Evolutionary conservation across 495 filamentous ascomycete species (phyloP).

Genomic region (Haplographium delicatum): DNA sequence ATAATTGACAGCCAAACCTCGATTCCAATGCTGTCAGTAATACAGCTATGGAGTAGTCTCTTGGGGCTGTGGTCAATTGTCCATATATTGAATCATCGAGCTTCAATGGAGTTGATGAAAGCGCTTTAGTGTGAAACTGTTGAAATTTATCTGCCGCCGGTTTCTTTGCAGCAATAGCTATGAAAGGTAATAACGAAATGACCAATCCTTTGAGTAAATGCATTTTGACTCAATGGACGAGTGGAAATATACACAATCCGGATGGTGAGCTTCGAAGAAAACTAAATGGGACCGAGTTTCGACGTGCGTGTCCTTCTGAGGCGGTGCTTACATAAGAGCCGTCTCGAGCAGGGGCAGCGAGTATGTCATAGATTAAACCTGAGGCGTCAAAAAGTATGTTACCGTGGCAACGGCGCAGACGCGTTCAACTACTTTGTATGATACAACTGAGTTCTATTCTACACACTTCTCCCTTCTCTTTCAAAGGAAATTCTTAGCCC

Average conservation of each 20-base stretch:
- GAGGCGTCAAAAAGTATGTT: too few relatives aligned
- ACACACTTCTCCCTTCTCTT: too few relatives aligned
- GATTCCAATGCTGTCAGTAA: slow-evolving; percentile 84
- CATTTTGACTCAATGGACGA: slow-evolving; percentile 39
- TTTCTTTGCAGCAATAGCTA: slow-evolving; percentile 54
- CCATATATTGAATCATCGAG: slow-evolving; percentile 71
- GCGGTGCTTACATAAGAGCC: too few relatives aligned
- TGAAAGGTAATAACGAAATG: slow-evolving; percentile 42
- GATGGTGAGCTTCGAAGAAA: too few relatives aligned
- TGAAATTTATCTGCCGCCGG: slow-evolving; percentile 53
- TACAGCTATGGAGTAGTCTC: slow-evolving; percentile 78
- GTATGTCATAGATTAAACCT: too few relatives aligned
- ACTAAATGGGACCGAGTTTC: too few relatives aligned
- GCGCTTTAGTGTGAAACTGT: slow-evolving; percentile 60
- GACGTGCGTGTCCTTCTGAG: too few relatives aligned
- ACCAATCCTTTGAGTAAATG: slow-evolving; percentile 53
- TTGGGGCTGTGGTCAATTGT: slow-evolving; percentile 66
- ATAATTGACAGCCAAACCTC: slow-evolving; percentile 81
- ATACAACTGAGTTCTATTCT: too few relatives aligned
- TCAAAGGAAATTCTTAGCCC: too few relatives aligned
- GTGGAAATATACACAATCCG: not conserved
- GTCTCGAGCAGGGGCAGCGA: too few relatives aligned
- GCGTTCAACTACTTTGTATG: too few relatives aligned
- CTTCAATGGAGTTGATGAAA: slow-evolving; percentile 61
- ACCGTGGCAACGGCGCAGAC: too few relatives aligned